Base-by-base conservation (phyloP, 352 stramenopile species). In the Globisporangium camurandrum region DNA sequence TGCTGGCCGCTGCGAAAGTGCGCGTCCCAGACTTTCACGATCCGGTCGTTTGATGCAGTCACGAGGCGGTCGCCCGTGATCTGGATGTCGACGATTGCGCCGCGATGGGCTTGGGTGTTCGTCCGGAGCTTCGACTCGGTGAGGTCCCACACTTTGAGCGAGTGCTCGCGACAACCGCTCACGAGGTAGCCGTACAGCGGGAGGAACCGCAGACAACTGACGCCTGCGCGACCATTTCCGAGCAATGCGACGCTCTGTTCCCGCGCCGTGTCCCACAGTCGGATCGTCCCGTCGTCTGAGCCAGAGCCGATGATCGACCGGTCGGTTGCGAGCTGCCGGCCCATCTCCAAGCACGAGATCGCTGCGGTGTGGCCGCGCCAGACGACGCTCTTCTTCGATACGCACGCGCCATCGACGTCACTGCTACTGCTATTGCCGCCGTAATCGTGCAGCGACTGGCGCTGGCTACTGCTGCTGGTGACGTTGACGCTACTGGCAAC, bases 21-120 rank as follows among this genome's bases (percentile, higher is more conserved):
- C 0, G 72, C 78, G 54, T 93, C 82, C 82, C 82, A 90, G 39
- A 93, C 71, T 43, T 90, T 90, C 2, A 77, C 75, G 5, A 75
- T 70, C 19, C 82, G 76, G 51, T 93, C 82, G 49, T 86, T 90
- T 16, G 62, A 64, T 4, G 82, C 76, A 12, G 79, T 88, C 49
- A 90, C 78, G 26, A 93, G 58, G 9, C 78, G 66, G 7, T 84
- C 71, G 20, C 76, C 82, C 0, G 79, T 86, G 50, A 87, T 64
- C 54, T 93, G 76, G 8, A 93, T 57, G 33, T 86, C 79, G 1
- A 72, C 71, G 34, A 90, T 56, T 27, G 59, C 59, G 17, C 71
- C 64, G 23, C 71, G 67, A 30, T 93, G 82, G 17, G 76, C 76
- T 19, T 48, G 39, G 16, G 88, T 66, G 54, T 69, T 75, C 3